Evolutionary conservation across 2,329 filamentous ascomycete genomes (phyloP), one percentile per base, ranked within the genome.

Genomic region (Dactylellina drechsleri): DNA sequence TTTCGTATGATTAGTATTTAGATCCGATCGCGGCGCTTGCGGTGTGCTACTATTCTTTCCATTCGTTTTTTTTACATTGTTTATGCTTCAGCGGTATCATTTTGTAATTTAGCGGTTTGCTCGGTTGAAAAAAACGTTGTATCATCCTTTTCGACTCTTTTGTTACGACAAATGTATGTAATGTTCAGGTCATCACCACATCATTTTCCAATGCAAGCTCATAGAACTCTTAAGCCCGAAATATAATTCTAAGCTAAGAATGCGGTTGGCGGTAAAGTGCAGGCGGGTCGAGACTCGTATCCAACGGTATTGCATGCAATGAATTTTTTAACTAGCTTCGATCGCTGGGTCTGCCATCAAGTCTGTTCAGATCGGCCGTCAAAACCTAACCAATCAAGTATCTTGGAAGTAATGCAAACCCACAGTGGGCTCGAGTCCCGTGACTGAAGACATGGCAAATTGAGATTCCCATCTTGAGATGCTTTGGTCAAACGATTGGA

Each of bases 31-130:
- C 31, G 31, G 31, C 31, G 31, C 31, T 7, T 36, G 31, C 6
- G 1, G 31, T 36, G 31, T 45, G 12, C 16, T 47, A 41, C 36
- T 58, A 18, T 47, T 41, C 15, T 15, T 20, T 10, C 56, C 3
- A 41, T 56, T 41, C 18, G 28, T 16, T 40, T 5, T 18, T 40
- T 18, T 16, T 41, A 18, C 16, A 7, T 16, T 31, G 15, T 36
- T 58, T 16, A 31, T 53, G 52, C 50, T 28, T 70, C 62, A 70
- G 66, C 66, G 66, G 59, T 70, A 70, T 57, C 57, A 61, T 62
- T 58, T 70, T 70, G 57, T 62, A 70, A 54, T 62, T 70, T 62
- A 62, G 40, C 57, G 57, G 23, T 60, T 16, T 45, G 28, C 57
- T 41, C 28, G 23, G 31, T 36, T 36, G 31, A 36, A 36, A 36